Conservation (phyloP, 192 early-diverging fungal species). For the Linnemannia hyalina region DNA sequence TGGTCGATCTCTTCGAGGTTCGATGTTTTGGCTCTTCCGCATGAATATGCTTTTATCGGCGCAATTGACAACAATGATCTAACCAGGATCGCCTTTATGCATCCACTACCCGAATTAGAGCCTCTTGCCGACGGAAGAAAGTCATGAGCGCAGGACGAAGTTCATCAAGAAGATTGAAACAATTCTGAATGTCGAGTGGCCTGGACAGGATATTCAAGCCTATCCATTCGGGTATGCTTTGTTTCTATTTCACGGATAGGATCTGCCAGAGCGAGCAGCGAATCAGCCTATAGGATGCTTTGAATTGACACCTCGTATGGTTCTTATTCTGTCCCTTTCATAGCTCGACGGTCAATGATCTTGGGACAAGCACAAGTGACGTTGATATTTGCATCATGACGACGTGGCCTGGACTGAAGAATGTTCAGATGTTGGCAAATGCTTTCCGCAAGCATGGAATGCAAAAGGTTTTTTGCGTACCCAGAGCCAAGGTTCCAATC, state of each 20-base stretch:
- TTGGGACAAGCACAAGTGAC: constrained; percentile 87
- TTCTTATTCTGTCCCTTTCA: neutral
- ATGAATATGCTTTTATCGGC: neutral
- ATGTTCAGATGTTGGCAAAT: constrained; percentile 81
- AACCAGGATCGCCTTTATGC: neutral
- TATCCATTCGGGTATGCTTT: constrained; percentile 42
- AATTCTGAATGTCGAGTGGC: constrained; percentile 38
- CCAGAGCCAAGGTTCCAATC: constrained; percentile 92
- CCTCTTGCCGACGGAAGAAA: constrained; percentile 44
- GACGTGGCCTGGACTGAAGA: constrained; percentile 81
- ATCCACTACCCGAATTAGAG: neutral
- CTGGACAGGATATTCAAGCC: constrained; percentile 46
- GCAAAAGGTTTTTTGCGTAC: constrained; percentile 82
- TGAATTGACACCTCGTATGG: neutral
- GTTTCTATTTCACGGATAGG: neutral
- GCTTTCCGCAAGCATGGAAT: constrained; percentile 85
- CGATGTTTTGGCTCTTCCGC: neutral
- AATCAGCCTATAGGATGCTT: neutral
- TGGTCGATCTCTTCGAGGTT: constrained; percentile 54
- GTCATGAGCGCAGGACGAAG: constrained; percentile 39
- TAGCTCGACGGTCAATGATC: constrained; percentile 89
- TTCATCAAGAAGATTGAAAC: constrained; percentile 42
- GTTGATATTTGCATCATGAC: constrained; percentile 96
- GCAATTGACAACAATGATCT: neutral
- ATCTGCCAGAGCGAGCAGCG: neutral